Percentiles rank a stretch among this genome's conserved stretches.
Evolutionary conservation across 2,329 filamentous ascomycete species (phyloP).

Genomic region (Cladobotryum protrusum): DNA sequence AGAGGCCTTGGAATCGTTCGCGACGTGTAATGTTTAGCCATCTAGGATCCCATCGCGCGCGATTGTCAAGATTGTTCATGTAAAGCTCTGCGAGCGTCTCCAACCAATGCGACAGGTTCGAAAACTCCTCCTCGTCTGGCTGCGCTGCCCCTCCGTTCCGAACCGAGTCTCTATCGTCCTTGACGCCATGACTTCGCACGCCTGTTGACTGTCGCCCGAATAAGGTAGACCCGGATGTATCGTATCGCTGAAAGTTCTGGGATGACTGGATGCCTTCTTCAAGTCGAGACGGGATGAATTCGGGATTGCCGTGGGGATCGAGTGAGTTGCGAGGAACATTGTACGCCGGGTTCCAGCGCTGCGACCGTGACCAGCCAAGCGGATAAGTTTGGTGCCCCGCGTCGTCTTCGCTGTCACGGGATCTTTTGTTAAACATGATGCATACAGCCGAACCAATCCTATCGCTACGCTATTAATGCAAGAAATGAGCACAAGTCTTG

Average conservation of each 20-base stretch:
- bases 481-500: no score
- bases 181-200: background rate
- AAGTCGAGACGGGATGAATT: background rate
- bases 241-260: background rate
- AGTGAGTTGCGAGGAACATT: conserved; percentile 18
- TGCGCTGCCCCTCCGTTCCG: background rate
- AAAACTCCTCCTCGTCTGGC: conserved; percentile 17
- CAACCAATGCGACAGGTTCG: conserved; percentile 22
- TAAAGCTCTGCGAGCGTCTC: conserved; percentile 24
- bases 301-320: conserved; percentile 11
- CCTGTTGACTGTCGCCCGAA: background rate
- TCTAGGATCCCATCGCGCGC: conserved; percentile 18
- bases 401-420: no score
- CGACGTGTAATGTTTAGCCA: no score
- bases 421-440: no score
- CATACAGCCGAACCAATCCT: no score
- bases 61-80: conserved; percentile 24
- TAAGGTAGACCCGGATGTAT: background rate
- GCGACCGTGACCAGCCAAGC: conserved; percentile 2
- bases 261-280: conserved; percentile 3
- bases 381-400: no score
- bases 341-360: conserved; percentile 24
- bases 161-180: background rate
- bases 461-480: no score
- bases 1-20: background rate